Base-by-base conservation (phyloP, 2,329 filamentous ascomycete species). In the Aspergillus eucalypticola region DNA sequence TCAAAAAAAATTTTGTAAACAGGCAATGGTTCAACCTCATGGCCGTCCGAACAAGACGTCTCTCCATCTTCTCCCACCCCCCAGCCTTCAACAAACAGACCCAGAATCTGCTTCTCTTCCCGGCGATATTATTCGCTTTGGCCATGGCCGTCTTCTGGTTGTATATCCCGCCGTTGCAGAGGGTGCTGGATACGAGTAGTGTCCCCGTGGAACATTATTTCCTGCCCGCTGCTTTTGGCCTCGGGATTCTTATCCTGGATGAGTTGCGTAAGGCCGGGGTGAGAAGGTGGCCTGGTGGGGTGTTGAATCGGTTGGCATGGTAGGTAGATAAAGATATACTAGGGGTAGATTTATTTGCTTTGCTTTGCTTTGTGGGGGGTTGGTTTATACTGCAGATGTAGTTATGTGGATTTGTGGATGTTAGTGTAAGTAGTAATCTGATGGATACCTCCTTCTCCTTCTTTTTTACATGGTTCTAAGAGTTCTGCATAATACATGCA, bases 151-250 rank as follows among this genome's bases (percentile, higher is more conserved):
- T 92, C 56, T 83, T 93, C 63, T 89, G 85, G 84, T 70, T 85
- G 13, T 92, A 93, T 69, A 84, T 90, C 1, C 88, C 88, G 0
- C 78, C 81, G 3, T 78, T 93, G 29, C 88, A 91, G 71, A 69
- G 72, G 1, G 81, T 85, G 1, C 76, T 92, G 1, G 82, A 75
- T 17, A 92, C 89, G 0, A 82, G 84, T 0, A 70, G 76, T 0
- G 86, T 93, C 0, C 88, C 90, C 0, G 85, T 87, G 0, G 89
- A 90, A 73, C 81, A 92, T 69, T 94, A 88, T 84, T 92, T 94
- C 72, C 70, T 94, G 53, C 90, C 90, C 0, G 86, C 90, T 71
- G 83, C 86, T 0, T 92, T 92, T 73, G 90, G 90, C 0, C 62
- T 89, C 23, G 86, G 79, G 0, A 80, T 90, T 39, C 71, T 92